Evolutionary conservation across 2,329 filamentous ascomycete genomes (phyloP).

Genomic region (Paracorniculantispora psalliotae): DNA sequence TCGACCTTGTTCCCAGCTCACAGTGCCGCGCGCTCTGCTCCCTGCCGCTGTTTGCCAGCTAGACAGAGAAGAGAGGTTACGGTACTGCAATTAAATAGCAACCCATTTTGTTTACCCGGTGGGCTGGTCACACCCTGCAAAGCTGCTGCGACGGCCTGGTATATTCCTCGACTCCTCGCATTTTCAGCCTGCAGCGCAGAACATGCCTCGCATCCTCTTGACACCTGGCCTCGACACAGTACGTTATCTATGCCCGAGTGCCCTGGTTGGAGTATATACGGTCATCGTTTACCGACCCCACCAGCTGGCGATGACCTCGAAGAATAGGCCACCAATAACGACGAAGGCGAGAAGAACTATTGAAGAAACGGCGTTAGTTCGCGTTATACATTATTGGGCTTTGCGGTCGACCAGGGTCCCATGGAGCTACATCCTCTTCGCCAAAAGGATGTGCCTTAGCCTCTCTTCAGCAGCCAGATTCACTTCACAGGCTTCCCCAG

Average conservation of each 20-base stretch:
- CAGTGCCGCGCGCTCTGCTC: not conserved
- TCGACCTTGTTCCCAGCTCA: not conserved
- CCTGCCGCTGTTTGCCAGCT: not conserved
- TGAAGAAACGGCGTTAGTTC: conserved; percentile 9
- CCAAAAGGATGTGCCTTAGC: not conserved
- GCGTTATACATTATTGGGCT: too few species aligned
- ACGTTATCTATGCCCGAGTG: not conserved
- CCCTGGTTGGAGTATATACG: not conserved
- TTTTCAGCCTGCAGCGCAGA: not conserved
- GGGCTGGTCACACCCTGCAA: not conserved
- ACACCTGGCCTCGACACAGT: not conserved
- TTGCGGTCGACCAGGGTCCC: not conserved
- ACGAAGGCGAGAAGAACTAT: conserved; percentile 54
- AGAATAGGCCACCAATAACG: conserved; percentile 56
- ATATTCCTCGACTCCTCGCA: not conserved
- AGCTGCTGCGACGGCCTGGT: not conserved
- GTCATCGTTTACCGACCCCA: conserved; percentile 20
- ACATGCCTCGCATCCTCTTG: not conserved
- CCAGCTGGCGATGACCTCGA: conserved; percentile 53
- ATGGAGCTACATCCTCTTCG: not conserved
- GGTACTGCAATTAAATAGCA: not conserved
- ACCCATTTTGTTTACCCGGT: not conserved
- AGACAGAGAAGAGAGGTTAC: not conserved
- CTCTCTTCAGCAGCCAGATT: not conserved
- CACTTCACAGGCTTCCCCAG: not conserved